These are phyloP conservation scores for Pseudogymnoascus sp. DNA, from an alignment of 2,329 filamentous ascomycete genomes.

Conservation along the genomic window DNA sequence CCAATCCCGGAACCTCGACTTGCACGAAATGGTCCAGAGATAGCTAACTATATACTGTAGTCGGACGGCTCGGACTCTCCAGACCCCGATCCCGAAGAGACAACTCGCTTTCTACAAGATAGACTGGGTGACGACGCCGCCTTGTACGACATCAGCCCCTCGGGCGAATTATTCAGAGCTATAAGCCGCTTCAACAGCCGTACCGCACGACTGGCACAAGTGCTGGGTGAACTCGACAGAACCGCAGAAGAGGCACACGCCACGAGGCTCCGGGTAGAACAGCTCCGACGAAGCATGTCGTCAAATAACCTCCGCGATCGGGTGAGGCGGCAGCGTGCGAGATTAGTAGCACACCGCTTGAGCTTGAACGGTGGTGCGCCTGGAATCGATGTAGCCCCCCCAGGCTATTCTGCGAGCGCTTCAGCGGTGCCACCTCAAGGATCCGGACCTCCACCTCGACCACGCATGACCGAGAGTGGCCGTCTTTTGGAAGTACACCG, in stretches of 20 bases:
- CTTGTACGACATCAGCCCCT: slow-evolving; percentile 33
- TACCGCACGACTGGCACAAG: slow-evolving; percentile 18
- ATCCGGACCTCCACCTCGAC: neutral
- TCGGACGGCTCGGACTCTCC: neutral
- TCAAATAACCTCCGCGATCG: slow-evolving; percentile 5
- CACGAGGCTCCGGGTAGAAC: neutral
- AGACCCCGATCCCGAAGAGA: slow-evolving; percentile 22
- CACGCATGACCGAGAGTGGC: neutral
- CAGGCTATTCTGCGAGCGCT: neutral
- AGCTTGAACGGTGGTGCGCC: neutral
- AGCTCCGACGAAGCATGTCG: slow-evolving; percentile 3
- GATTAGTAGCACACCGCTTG: neutral
- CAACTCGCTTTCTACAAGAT: slow-evolving; percentile 29
- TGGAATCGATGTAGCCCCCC: neutral
- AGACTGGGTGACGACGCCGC: slow-evolving; percentile 34
- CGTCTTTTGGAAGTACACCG: slow-evolving; percentile 2
- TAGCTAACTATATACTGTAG: neutral
- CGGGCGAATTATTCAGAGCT: slow-evolving; percentile 36
- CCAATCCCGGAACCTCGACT: neutral
- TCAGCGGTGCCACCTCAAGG: neutral
- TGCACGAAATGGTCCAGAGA: neutral
- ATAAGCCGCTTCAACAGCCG: slow-evolving; percentile 35
- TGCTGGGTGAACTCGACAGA: neutral
- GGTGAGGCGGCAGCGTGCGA: neutral
- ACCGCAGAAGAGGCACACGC: neutral